Evolutionary conservation across 768 basidiomycete species (phyloP).

Genomic region (Neoboletus subvelutipes): DNA sequence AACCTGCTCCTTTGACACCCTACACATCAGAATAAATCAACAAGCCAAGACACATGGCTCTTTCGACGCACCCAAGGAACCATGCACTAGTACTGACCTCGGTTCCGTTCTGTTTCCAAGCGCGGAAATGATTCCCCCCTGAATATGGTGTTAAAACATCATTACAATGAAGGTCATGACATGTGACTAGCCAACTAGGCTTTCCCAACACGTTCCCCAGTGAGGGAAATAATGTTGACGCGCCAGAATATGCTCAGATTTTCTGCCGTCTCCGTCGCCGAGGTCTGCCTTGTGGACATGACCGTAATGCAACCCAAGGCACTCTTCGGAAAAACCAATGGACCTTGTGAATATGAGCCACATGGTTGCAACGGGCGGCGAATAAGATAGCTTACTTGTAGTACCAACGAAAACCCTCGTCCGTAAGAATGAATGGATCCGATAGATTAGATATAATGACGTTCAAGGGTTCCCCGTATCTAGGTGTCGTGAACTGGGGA

Average conservation of each 20-base stretch:
- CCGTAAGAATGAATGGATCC: conserved; percentile 78
- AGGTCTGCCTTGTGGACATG: conserved; percentile 75
- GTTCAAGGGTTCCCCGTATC: conserved; percentile 80
- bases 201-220: conserved; percentile 90
- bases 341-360: conserved; percentile 45
- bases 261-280: conserved; percentile 76
- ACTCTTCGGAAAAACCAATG: conserved; percentile 80
- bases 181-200: conserved; percentile 51
- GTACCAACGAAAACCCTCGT: conserved; percentile 66
- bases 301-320: conserved; percentile 77
- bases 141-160: conserved; percentile 5
- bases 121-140: conserved; percentile 89
- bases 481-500: conserved; percentile 59
- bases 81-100: conserved; percentile 71
- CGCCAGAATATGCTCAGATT: conserved; percentile 66
- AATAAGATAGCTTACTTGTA: conserved; percentile 47
- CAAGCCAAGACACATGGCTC: not conserved
- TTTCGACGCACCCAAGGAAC: conserved; percentile 69
- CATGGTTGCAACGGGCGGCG: not conserved
- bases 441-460: conserved; percentile 77
- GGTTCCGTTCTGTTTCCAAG: conserved; percentile 87
- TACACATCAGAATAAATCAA: conserved; percentile 26
- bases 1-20: conserved; percentile 73
- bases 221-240: conserved; percentile 77
- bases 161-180: not conserved